Percentiles rank a stretch among this genome's conserved stretches.
Evolutionary conservation across 179 eudicot species (phyloP).

Genomic region (Silene noctiflora): DNA sequence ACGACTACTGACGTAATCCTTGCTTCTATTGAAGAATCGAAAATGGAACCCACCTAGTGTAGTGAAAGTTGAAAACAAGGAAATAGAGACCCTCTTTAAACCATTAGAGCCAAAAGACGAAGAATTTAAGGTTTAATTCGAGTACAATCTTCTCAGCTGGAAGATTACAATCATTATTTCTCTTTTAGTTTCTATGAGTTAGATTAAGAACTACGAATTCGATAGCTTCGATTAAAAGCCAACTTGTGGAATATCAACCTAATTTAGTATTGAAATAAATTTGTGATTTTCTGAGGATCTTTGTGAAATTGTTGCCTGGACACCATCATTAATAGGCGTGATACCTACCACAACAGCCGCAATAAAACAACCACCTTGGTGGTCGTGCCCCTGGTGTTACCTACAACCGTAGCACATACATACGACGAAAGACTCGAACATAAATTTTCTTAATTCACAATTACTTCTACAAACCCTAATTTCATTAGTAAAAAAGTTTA

Average conservation of each 20-base stretch:
- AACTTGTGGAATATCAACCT: background rate
- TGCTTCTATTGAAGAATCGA: constrained; percentile 54
- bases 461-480: too few species aligned
- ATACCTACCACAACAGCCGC: too few species aligned
- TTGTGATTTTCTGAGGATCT: background rate
- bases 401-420: too few species aligned
- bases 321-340: too few species aligned
- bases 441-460: too few species aligned
- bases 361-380: too few species aligned
- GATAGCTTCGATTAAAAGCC: background rate
- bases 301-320: too few species aligned
- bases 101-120: constrained; percentile 48
- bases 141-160: background rate
- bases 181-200: background rate
- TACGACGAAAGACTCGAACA: too few species aligned
- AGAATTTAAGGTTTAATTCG: constrained; percentile 56
- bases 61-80: constrained; percentile 55
- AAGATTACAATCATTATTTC: background rate
- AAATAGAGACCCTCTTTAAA: constrained; percentile 68
- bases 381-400: too few species aligned
- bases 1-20: background rate
- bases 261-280: too few species aligned
- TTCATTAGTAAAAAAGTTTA: too few species aligned
- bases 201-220: background rate
- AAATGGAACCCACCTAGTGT: constrained; percentile 76